Evolutionary conservation across 768 basidiomycete genomes (phyloP), one percentile per base, ranked within the genome.

Genomic region (Mycena belliarum): DNA sequence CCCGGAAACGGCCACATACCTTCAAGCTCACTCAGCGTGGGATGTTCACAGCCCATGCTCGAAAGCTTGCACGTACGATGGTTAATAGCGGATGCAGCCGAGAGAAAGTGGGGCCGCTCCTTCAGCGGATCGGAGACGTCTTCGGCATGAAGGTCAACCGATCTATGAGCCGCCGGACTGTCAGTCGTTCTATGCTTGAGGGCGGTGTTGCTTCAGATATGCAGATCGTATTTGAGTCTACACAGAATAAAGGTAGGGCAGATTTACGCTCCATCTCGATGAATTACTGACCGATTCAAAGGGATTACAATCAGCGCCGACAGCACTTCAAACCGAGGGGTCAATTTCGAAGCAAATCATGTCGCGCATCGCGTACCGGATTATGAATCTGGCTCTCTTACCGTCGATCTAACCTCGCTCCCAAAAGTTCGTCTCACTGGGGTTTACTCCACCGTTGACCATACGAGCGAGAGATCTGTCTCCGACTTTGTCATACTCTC

Each of bases 121-220:
- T 61, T 43, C n/a, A 40, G 11, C 21, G n/a, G 5, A 40, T 68
- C 28, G 66, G 48, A 1, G 37, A 51, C 2, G 41, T 63, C 3
- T 32, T 65, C 9, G 68, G 65, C n/a, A 29, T 63, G 2, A 33
- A 10, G 3, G 23, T 66, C n/a, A 48, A 57, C 20, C 48, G 49
- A 7, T 14, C 6, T 10, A 64, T 69, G 59, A 57, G 59, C 49
- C 32, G 33, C 9, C 24, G 65, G 4, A 66, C 66, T 15, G 65
- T 67, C 5, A 24, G 52, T 1, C 45, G 68, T 2, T 57, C 59
- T 1, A 35, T 59, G 10, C 14, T 53, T 8, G 66, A 69, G 49
- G 63, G 58, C 23, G 58, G 61, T 0, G 40, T 63, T 14, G 57
- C 60, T 4, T 46, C 47, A 14, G 41, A 37, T 16, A 47, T 58